Evolutionary conservation across 192 early-diverging fungal genomes (phyloP), one percentile per base, ranked within the genome.

Genomic region (Obelidium mucronatum): DNA sequence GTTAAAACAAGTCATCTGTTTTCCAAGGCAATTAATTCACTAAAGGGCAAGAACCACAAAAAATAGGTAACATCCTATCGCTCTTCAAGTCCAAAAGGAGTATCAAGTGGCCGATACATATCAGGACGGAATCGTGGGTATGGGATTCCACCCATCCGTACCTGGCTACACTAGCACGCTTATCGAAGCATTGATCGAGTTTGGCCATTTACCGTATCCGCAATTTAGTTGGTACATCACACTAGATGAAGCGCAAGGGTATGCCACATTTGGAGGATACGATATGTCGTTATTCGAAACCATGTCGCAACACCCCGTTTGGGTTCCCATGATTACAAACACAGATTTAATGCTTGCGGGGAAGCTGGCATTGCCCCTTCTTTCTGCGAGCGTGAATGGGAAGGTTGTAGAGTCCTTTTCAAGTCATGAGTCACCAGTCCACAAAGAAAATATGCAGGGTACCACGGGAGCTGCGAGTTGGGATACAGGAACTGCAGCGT

Each of bases 131-230:
- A 71, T 71, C 22, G 53, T 71, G 22, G 69, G 69, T 11, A 71
- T 71, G 69, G 69, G 69, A 17, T 58, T 71, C 69, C 69, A 58
- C 35, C 69, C 69, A 1, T n/a, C 40, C 11, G 48, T 51, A 51
- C 8, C 8, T 51, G 55, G 24, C 8, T 8, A 58, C 26, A 22
- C 0, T 26, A 8, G 13, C 0, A 58, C 55, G 8, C 30, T 58
- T 22, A 8, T 24, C 8, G 69, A 72, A 31, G 48, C 13, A 22
- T 19, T 42, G 1, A 40, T 72, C 22, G 40, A 13, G 55, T 37
- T 6, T 26, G 26, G 39, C 35, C 4, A 2, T 6, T 35, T 72
- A 22, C 33, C 69, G n/a, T 13, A 3, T 11, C 40, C n/a, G 13
- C 11, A 11, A 19, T 51, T 74, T 28, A 34, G 28, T 22, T 74